Conservation (phyloP, 2,329 filamentous ascomycete genomes). For the Pezicula radicicola region DNA sequence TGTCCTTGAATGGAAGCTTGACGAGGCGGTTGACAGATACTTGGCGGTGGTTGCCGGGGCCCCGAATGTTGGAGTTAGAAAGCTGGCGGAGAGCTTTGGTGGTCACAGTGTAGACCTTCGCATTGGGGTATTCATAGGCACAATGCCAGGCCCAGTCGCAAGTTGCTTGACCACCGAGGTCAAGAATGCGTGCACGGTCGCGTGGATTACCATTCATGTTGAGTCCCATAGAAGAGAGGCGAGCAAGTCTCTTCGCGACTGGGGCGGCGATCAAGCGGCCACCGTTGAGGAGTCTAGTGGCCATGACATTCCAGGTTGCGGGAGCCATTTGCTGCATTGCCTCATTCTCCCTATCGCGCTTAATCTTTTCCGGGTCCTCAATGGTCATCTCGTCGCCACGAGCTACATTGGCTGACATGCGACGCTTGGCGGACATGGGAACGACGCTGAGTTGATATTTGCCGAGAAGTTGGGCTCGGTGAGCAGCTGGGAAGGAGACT, state of each 20-base stretch:
- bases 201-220: constrained; percentile 40
- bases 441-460: constrained; percentile 76
- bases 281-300: constrained; percentile 58
- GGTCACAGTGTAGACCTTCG: constrained; percentile 84
- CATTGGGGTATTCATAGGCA: constrained; percentile 78
- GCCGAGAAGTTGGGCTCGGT: constrained; percentile 79
- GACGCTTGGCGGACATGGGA: constrained; percentile 67
- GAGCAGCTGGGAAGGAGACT: constrained; percentile 66
- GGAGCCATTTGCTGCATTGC: constrained; percentile 69
- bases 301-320: constrained; percentile 59
- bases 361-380: constrained; percentile 61
- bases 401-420: constrained; percentile 68
- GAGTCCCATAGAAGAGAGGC: constrained; percentile 47
- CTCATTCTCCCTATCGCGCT: constrained; percentile 75
- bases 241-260: constrained; percentile 58
- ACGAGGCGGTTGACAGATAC: constrained; percentile 75
- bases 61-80: constrained; percentile 72
- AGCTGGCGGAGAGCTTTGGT: constrained; percentile 69
- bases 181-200: constrained; percentile 68
- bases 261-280: constrained; percentile 63
- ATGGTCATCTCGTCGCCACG: constrained; percentile 65
- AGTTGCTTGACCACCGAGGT: constrained; percentile 79
- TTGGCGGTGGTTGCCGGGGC: constrained; percentile 83
- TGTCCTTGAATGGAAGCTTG: constrained; percentile 78
- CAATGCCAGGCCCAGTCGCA: constrained; percentile 97